A percentile compares a stretch with the other conserved stretches of the same genome.
Evolutionary conservation across 169 alveolate species (phyloP).

Genomic region (Plasmodium gaboni): DNA sequence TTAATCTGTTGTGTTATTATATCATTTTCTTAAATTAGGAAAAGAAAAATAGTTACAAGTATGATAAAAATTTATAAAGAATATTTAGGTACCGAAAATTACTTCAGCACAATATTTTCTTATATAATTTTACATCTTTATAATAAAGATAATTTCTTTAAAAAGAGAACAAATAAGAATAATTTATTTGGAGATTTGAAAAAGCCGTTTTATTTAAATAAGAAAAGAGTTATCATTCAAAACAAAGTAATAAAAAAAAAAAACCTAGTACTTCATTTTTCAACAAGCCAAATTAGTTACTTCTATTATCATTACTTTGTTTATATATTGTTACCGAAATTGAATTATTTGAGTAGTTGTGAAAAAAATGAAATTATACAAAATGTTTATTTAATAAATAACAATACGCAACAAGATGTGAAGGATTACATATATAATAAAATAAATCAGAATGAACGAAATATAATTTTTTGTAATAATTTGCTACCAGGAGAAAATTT

Average conservation of each 20-base stretch:
- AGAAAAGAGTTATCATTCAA: slow-evolving; percentile 6
- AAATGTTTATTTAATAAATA: slow-evolving; percentile 42
- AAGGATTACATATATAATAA: slow-evolving; percentile 37
- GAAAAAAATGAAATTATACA: slow-evolving; percentile 61
- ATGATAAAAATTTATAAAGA: slow-evolving; percentile 72
- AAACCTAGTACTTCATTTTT: slow-evolving; percentile 62
- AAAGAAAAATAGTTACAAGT: slow-evolving; percentile 10
- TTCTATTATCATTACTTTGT: slow-evolving; percentile 69
- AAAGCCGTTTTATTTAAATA: slow-evolving; percentile 26
- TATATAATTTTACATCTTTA: slow-evolving; percentile 31
- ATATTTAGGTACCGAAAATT: slow-evolving; percentile 17
- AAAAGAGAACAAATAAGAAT: slow-evolving; percentile 26
- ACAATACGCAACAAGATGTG: slow-evolving; percentile 18
- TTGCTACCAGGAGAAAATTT: slow-evolving; percentile 51
- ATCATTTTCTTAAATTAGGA: background rate
- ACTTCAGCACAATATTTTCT: slow-evolving; percentile 60
- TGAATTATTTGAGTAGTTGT: slow-evolving; percentile 15
- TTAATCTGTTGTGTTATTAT: too few species aligned
- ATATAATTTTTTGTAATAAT: slow-evolving; percentile 48
- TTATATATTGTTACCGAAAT: slow-evolving; percentile 61
- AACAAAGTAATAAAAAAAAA: background rate
- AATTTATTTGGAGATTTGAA: slow-evolving; percentile 30
- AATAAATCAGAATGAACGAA: slow-evolving; percentile 13
- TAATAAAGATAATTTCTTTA: slow-evolving; percentile 67
- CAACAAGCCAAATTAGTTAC: slow-evolving; percentile 63